Conservation (phyloP, 2,329 filamentous ascomycete species). For the Davidsoniella australis region DNA sequence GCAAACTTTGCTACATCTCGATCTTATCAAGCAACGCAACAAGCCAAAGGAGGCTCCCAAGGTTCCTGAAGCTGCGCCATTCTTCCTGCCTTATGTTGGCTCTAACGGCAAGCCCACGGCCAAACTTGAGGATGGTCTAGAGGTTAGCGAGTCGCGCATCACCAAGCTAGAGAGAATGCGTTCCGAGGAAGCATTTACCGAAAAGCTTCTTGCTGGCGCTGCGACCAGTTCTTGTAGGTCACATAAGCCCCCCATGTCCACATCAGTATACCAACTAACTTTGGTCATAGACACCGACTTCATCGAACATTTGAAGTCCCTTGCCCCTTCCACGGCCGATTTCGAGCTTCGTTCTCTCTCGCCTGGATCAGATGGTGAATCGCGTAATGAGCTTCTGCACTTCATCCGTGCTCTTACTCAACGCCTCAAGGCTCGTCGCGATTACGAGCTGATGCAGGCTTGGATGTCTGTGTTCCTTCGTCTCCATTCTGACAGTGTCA, state of each 20-base stretch:
- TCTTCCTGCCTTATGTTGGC: constrained; percentile 63
- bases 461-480: constrained; percentile 94
- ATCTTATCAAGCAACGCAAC: constrained; percentile 83
- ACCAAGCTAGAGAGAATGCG: constrained; percentile 45
- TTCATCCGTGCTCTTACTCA: constrained; percentile 71
- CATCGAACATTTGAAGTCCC: constrained; percentile 59
- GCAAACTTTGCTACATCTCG: constrained; percentile 86
- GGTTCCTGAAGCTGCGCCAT: constrained; percentile 81
- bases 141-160: constrained; percentile 42
- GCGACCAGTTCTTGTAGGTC: constrained; percentile 43
- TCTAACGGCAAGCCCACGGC: constrained; percentile 17
- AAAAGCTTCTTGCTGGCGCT: constrained; percentile 36
- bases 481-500: constrained; percentile 48
- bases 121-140: constrained; percentile 20
- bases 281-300: constrained; percentile 39
- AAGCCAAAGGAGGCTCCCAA: constrained; percentile 87
- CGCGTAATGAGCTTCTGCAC: constrained; percentile 52
- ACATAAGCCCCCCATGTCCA: not conserved
- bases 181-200: constrained; percentile 40
- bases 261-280: constrained; percentile 14
- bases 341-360: constrained; percentile 74
- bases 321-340: constrained; percentile 74
- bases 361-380: constrained; percentile 22
- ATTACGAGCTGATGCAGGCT: constrained; percentile 87
- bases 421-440: constrained; percentile 48